phyloP scores from a whole-genome alignment of 257 asterid species.

The Pogostemon cablin region DNA sequence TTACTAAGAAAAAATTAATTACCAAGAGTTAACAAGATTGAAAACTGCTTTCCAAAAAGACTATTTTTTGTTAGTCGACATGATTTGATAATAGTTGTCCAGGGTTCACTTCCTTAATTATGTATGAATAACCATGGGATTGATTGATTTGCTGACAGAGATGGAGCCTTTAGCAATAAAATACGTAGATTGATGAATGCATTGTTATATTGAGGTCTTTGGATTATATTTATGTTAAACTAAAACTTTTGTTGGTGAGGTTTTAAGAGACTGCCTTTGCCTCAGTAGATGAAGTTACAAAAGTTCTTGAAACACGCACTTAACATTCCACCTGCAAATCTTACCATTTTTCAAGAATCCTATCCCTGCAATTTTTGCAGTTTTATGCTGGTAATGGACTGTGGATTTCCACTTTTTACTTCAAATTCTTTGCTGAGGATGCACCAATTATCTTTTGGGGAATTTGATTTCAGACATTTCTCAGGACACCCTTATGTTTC shows the following conservation, averaged over 20 bases:
- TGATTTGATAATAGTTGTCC: neutral
- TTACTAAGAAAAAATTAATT: conserved; percentile 16
- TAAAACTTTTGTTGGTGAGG: neutral
- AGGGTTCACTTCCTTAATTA: conserved; percentile 8
- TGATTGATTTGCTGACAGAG: neutral
- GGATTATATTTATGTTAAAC: neutral
- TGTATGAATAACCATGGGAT: neutral
- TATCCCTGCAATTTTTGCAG: neutral
- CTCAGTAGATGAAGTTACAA: neutral
- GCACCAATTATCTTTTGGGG: neutral
- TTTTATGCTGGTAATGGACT: neutral
- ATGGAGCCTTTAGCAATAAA: neutral
- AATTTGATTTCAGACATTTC: neutral
- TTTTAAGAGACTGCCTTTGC: neutral
- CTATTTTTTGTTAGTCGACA: conserved; percentile 1
- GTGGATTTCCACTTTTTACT: neutral
- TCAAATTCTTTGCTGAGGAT: neutral
- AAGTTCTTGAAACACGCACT: neutral
- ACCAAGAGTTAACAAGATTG: conserved; percentile 1
- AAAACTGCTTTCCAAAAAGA: neutral
- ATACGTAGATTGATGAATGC: conserved; percentile 6
- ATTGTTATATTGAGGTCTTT: conserved; percentile 26
- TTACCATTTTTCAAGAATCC: neutral
- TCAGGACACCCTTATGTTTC: neutral
- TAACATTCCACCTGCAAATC: neutral